phyloP scores from a whole-genome alignment of 140 eudicot genomes.

The Artemisia princeps region DNA sequence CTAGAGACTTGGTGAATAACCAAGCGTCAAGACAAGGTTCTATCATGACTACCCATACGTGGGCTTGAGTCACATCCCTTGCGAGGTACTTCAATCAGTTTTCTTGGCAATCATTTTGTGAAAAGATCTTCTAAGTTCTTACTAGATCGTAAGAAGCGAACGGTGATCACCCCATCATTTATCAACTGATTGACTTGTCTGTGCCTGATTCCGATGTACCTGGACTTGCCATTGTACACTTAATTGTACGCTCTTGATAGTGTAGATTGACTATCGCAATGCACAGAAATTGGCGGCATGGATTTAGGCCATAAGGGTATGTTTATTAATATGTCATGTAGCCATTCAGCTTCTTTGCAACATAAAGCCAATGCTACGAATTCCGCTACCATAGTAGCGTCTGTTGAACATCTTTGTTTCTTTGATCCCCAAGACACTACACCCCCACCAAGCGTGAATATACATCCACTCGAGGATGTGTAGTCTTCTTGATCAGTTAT shows the following conservation, averaged over 20 bases:
- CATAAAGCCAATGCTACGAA: not conserved
- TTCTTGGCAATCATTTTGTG: constrained; percentile 3
- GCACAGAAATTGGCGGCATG: no score
- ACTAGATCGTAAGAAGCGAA: constrained; percentile 12
- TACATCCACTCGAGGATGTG: no score
- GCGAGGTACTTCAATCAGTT: not conserved
- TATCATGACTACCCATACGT: not conserved
- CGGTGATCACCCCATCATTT: constrained; percentile 4
- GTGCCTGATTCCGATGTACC: no score
- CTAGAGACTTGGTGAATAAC: not conserved
- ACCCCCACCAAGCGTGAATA: no score
- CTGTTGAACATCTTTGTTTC: no score
- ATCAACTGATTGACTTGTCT: not conserved
- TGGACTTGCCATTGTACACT: no score
- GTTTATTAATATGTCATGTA: not conserved
- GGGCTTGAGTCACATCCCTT: constrained; percentile 3
- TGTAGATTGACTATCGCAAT: no score
- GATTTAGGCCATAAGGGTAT: not conserved
- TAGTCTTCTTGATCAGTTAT: no score
- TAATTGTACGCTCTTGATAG: no score
- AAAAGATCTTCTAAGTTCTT: constrained; percentile 5
- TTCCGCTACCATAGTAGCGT: not conserved
- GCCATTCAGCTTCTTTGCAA: constrained; percentile 2
- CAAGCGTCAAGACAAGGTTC: not conserved
- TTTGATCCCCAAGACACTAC: no score